Evolutionary conservation across 2,329 filamentous ascomycete species (phyloP).

Genomic region (Exophiala calicioides): DNA sequence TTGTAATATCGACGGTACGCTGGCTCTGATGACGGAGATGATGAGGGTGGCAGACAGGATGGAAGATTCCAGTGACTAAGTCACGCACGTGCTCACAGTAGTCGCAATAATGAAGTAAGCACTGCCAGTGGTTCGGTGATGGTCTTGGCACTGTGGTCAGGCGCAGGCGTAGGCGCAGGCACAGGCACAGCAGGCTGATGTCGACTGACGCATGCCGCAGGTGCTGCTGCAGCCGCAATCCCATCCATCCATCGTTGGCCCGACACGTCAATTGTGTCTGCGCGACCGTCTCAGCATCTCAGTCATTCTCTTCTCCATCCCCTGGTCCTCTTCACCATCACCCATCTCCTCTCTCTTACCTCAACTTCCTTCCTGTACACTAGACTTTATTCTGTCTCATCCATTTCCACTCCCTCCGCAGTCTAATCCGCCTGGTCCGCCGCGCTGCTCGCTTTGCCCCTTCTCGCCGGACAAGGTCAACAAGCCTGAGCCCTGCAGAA

Average conservation of each 20-base stretch:
- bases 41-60: no score
- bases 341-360: conserved; percentile 10
- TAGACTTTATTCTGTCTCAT: conserved; percentile 23
- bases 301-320: conserved; percentile 7
- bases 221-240: conserved; percentile 1
- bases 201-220: conserved; percentile 4
- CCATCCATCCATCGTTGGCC: conserved; percentile 7
- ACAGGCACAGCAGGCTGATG: no score
- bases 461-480: conserved; percentile 15
- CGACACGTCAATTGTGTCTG: conserved; percentile 18
- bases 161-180: no score
- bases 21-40: no score
- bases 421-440: not conserved
- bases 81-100: no score
- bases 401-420: conserved; percentile 10
- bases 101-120: no score
- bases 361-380: conserved; percentile 24
- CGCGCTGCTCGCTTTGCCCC: conserved; percentile 11
- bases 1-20: conserved; percentile 20
- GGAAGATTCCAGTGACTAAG: no score
- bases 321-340: conserved; percentile 14
- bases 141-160: no score
- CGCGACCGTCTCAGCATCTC: conserved; percentile 14
- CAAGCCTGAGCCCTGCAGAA: conserved; percentile 6
- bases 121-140: no score